Conservation (phyloP, 2,329 filamentous ascomycete species). For the Microcyclosporella mali region DNA sequence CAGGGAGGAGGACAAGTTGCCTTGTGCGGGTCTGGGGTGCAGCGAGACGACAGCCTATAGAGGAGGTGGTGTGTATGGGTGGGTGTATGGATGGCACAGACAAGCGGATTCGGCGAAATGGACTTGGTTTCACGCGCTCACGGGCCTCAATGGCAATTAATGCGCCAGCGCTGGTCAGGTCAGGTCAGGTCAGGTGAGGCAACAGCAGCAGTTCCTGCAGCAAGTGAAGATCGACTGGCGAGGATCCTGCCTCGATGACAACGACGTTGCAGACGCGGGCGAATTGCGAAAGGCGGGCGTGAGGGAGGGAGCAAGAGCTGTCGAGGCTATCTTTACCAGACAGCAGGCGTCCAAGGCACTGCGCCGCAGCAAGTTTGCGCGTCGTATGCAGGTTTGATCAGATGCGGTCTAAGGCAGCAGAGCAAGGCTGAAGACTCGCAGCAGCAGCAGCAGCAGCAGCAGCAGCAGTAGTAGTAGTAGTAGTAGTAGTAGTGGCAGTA, state of each 20-base stretch:
- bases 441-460: no score
- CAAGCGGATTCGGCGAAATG: neutral
- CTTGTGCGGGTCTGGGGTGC: no score
- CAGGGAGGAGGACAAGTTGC: no score
- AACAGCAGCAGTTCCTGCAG: neutral
- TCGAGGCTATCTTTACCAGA: constrained; percentile 7
- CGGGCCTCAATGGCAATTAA: neutral
- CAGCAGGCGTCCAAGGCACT: no score
- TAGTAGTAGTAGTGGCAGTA: no score
- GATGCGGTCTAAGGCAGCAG: constrained; percentile 12
- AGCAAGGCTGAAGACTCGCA: no score
- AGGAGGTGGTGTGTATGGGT: neutral
- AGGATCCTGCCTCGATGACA: neutral
- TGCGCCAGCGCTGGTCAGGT: no score
- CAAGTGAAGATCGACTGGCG: neutral
- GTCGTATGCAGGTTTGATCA: constrained; percentile 10
- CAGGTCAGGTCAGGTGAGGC: neutral
- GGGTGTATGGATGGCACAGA: neutral
- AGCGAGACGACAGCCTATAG: no score
- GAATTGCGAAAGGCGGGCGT: neutral
- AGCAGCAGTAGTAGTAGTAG: no score
- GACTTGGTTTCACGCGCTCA: neutral
- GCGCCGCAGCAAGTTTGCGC: neutral
- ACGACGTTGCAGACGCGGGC: neutral
- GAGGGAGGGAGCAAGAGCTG: constrained; percentile 1